A percentile compares a stretch with the other conserved stretches of the same genome.
phyloP scores from a whole-genome alignment of 2,329 filamentous ascomycete species.

The Clarireedia homoeocarpa region DNA sequence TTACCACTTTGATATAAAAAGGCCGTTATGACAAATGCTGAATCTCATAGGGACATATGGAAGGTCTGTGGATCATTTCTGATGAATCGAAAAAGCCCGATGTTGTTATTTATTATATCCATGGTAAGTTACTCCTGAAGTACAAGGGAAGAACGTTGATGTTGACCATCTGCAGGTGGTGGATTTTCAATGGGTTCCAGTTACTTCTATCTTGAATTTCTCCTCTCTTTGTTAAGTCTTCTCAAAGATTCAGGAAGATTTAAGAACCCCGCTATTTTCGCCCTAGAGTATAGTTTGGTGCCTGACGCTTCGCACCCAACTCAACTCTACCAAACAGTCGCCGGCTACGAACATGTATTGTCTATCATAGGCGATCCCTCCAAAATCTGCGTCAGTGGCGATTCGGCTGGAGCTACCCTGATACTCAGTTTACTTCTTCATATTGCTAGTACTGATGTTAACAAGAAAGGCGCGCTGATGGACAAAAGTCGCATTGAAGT shows the following conservation, averaged over 20 bases:
- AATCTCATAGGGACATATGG: conserved; percentile 37
- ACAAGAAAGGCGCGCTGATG: background rate
- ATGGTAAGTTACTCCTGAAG: conserved; percentile 44
- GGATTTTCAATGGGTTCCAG: conserved; percentile 77
- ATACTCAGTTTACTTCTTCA: conserved; percentile 66
- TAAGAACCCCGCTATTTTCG: conserved; percentile 68
- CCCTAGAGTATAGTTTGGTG: conserved; percentile 73
- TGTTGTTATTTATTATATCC: conserved; percentile 73
- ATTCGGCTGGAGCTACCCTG: conserved; percentile 72
- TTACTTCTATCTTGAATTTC: conserved; percentile 80
- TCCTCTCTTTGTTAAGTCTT: conserved; percentile 62
- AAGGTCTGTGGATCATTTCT: conserved; percentile 62
- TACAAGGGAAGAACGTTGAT: background rate
- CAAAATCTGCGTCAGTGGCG: conserved; percentile 64
- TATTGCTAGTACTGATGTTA: conserved; percentile 35
- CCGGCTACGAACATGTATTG: conserved; percentile 64
- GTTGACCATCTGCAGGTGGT: conserved; percentile 45
- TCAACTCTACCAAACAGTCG: conserved; percentile 62
- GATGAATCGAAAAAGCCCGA: conserved; percentile 57
- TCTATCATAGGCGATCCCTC: conserved; percentile 46
- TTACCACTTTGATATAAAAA: background rate
- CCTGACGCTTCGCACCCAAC: conserved; percentile 60
- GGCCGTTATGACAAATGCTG: background rate
- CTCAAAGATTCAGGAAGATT: conserved; percentile 58
- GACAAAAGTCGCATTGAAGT: conserved; percentile 9